Evolutionary conservation across 108 stramenopile genomes (phyloP).

Genomic region (Mediolabrus comicus): DNA sequence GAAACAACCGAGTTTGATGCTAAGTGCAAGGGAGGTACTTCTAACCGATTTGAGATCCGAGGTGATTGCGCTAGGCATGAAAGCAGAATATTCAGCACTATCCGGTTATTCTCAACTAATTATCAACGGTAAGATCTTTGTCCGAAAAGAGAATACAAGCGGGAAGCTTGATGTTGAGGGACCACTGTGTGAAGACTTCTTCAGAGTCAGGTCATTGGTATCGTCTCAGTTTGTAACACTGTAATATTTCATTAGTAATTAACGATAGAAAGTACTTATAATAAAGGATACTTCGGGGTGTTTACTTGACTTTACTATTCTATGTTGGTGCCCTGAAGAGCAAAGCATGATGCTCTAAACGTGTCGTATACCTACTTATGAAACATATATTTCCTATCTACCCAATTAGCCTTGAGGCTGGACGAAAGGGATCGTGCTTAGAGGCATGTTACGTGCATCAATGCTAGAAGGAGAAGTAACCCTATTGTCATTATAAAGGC

Average conservation of each 20-base stretch:
- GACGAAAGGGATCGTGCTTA: conserved; percentile 24
- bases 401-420: too few relatives aligned
- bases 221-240: conserved; percentile 66
- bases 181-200: conserved; percentile 88
- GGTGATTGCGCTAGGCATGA: conserved; percentile 83
- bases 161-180: conserved; percentile 85
- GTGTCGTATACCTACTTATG: too few relatives aligned
- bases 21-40: conserved; percentile 84
- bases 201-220: conserved; percentile 67
- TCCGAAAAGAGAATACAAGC: conserved; percentile 69
- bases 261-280: too few relatives aligned
- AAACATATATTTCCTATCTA: too few relatives aligned
- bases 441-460: not conserved
- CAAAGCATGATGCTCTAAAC: too few relatives aligned
- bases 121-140: conserved; percentile 77
- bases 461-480: not conserved
- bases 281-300: too few relatives aligned
- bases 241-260: too few relatives aligned
- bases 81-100: conserved; percentile 83
- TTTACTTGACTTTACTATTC: too few relatives aligned
- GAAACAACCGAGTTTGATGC: conserved; percentile 57
- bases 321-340: too few relatives aligned
- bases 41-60: conserved; percentile 87
- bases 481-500: not conserved
- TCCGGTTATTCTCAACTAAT: conserved; percentile 74